A percentile compares a stretch with the other conserved stretches of the same genome.
phyloP scores from a whole-genome alignment of 768 basidiomycete genomes.

The Strobilomyces echinocephalus region DNA sequence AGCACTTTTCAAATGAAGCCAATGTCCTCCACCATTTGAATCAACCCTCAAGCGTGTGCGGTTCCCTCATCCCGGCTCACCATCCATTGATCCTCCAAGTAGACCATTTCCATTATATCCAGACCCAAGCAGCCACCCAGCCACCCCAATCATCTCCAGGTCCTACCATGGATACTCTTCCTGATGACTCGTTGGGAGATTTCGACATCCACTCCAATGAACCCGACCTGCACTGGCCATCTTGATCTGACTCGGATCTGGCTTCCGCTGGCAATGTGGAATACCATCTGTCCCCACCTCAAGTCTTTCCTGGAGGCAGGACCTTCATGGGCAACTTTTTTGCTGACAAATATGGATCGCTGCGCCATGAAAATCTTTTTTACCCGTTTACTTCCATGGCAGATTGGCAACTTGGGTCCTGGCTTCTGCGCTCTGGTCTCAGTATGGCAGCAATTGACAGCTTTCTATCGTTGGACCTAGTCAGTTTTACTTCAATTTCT shows the following conservation, averaged over 20 bases:
- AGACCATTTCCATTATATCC: no score
- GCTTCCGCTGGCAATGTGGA: background rate
- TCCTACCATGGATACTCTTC: no score
- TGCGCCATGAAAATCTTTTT: background rate
- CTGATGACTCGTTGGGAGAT: no score
- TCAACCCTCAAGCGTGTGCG: no score
- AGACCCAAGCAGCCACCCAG: no score
- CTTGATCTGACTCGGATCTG: background rate
- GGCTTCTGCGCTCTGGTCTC: background rate
- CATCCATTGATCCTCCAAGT: no score
- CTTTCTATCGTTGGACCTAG: background rate
- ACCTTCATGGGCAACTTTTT: background rate
- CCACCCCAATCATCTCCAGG: no score
- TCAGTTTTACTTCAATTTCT: background rate
- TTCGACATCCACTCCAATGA: no score
- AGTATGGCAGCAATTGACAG: background rate
- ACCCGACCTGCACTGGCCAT: no score
- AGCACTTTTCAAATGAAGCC: background rate
- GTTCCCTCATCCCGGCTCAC: background rate
- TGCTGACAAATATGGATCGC: background rate
- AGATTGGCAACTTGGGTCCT: background rate
- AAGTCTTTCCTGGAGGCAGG: background rate
- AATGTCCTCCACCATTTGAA: background rate
- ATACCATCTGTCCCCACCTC: background rate
- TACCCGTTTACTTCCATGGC: background rate